Conservation (phyloP, 805 yeast genomes). For the Candida endomychidarum region DNA sequence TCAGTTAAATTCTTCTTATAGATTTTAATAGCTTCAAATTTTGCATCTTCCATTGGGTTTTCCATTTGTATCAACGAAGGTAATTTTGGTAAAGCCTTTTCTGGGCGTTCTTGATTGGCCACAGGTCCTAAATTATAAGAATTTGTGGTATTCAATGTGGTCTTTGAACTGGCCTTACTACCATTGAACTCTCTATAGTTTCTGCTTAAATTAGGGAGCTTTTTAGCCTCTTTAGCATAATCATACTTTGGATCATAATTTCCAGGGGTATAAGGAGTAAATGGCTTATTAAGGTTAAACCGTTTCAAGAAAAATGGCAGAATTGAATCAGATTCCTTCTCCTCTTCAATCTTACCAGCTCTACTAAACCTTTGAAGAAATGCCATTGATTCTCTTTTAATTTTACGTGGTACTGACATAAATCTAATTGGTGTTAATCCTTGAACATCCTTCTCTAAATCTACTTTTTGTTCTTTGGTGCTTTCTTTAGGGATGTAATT, state of each 20-base stretch:
- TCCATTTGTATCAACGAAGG: conserved; percentile 16
- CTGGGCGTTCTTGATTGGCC: not conserved
- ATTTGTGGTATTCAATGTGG: not conserved
- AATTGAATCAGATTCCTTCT: conserved; percentile 9
- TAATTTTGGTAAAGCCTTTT: conserved; percentile 21
- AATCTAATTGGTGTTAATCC: conserved; percentile 13
- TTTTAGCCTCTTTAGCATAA: not conserved
- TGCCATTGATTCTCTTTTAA: conserved; percentile 18
- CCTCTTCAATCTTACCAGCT: conserved; percentile 23
- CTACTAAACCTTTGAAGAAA: conserved; percentile 25
- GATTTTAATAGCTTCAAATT: conserved; percentile 24
- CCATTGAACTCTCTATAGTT: too few relatives aligned
- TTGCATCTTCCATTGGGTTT: conserved; percentile 12
- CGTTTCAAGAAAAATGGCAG: conserved; percentile 35
- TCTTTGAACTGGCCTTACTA: not conserved
- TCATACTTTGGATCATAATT: conserved; percentile 1
- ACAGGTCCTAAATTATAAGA: not conserved
- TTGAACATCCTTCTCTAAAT: not conserved
- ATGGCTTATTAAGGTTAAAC: conserved; percentile 28
- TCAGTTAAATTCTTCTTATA: conserved; percentile 32
- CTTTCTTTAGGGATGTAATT: not conserved
- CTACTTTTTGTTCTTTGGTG: not conserved
- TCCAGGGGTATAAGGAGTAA: conserved; percentile 11
- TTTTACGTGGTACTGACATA: conserved; percentile 10
- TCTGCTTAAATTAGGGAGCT: not conserved